phyloP scores from a whole-genome alignment of 805 yeast species.

The Lipomyces yamadae region DNA sequence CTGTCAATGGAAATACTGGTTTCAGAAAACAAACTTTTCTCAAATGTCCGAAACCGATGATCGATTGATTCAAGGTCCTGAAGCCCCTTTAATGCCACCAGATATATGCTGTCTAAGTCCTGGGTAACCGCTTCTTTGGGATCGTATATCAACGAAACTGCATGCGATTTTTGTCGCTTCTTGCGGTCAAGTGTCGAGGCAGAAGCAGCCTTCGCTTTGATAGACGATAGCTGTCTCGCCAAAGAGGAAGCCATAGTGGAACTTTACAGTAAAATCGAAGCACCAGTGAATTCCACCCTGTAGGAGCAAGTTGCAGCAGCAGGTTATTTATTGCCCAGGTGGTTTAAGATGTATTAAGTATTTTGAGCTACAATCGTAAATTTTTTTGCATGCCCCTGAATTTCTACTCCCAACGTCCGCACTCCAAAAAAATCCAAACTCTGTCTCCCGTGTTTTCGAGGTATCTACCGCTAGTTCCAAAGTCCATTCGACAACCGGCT shows the following conservation, averaged over 20 bases:
- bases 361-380: background rate
- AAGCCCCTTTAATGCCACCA: slow-evolving; percentile 74
- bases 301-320: background rate
- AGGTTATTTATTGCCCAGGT: background rate
- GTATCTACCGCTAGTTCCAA: background rate
- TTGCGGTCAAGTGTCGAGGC: slow-evolving; percentile 56
- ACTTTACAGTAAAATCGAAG: background rate
- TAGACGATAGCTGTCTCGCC: slow-evolving; percentile 78
- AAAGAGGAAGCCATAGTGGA: slow-evolving; percentile 55
- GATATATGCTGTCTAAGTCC: slow-evolving; percentile 81
- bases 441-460: background rate
- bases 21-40: slow-evolving; percentile 76
- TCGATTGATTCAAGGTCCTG: slow-evolving; percentile 74
- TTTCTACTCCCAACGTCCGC: background rate
- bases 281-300: background rate
- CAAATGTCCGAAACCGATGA: slow-evolving; percentile 72
- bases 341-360: too few relatives aligned
- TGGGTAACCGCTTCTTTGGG: slow-evolving; percentile 90
- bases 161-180: slow-evolving; percentile 81
- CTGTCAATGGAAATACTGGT: slow-evolving; percentile 81
- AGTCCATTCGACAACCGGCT: too few relatives aligned
- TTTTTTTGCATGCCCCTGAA: slow-evolving; percentile 10
- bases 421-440: background rate
- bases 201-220: slow-evolving; percentile 45
- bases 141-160: slow-evolving; percentile 85